phyloP scores from a whole-genome alignment of 345 rosid genomes.

The Eucalyptus cladocalyx region DNA sequence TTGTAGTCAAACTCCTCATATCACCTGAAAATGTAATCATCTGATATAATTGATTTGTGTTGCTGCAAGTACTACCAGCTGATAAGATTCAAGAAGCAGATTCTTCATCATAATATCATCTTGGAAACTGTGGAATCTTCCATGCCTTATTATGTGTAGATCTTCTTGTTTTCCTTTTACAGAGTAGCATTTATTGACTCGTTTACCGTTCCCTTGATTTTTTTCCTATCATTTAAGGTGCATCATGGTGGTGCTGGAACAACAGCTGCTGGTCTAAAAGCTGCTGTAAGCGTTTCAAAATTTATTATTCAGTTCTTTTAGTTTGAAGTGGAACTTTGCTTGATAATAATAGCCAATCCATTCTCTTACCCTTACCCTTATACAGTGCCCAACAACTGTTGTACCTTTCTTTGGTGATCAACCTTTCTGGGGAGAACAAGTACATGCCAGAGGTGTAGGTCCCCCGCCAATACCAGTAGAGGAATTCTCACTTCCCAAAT shows the following conservation, averaged over 20 bases:
- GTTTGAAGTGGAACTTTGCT: not conserved
- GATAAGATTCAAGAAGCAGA: not conserved
- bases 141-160: not conserved
- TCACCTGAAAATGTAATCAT: not conserved
- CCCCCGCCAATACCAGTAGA: slow-evolving; percentile 88
- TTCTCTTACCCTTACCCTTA: not conserved
- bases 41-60: not conserved
- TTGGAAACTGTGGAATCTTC: not conserved
- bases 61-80: not conserved
- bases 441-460: slow-evolving; percentile 87
- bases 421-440: slow-evolving; percentile 96
- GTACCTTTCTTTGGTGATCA: slow-evolving; percentile 99
- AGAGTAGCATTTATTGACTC: not conserved
- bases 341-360: not conserved
- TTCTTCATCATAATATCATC: not conserved
- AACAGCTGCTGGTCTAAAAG: slow-evolving; percentile 97
- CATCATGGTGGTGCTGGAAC: slow-evolving; percentile 99
- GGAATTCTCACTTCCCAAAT: slow-evolving; percentile 73
- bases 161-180: not conserved
- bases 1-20: not conserved
- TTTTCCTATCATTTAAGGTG: slow-evolving; percentile 41
- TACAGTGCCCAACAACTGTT: slow-evolving; percentile 89
- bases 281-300: slow-evolving; percentile 39
- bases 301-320: not conserved
- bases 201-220: not conserved